phyloP scores from a whole-genome alignment of 768 basidiomycete genomes.

The Naganishia vaughanmartiniae region DNA sequence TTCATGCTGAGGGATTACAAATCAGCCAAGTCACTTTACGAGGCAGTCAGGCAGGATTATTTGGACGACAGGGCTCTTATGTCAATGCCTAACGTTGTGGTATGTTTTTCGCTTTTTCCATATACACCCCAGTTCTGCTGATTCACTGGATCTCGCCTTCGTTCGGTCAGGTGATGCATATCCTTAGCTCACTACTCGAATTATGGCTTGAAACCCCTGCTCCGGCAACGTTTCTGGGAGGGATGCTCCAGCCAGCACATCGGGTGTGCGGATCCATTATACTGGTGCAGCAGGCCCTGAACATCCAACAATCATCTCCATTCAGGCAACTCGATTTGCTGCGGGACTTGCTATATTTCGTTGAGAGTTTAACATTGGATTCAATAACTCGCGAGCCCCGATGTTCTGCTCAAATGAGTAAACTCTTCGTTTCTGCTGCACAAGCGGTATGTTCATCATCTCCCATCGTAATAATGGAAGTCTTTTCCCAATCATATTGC shows the following conservation, averaged over 20 bases:
- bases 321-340: background rate
- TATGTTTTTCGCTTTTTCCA: conserved; percentile 53
- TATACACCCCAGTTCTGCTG: background rate
- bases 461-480: too few relatives aligned
- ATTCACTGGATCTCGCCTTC: background rate
- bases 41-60: conserved; percentile 73
- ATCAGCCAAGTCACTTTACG: conserved; percentile 79
- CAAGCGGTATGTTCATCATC: background rate
- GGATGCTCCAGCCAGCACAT: background rate
- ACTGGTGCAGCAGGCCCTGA: background rate
- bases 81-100: conserved; percentile 65
- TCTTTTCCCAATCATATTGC: background rate
- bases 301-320: background rate
- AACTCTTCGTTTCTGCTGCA: conserved; percentile 39
- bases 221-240: background rate
- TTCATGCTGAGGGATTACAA: conserved; percentile 88
- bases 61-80: conserved; percentile 51
- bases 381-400: background rate
- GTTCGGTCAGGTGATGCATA: background rate
- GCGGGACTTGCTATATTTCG: background rate
- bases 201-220: background rate
- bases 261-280: background rate
- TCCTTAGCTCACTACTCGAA: background rate
- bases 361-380: background rate
- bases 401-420: conserved; percentile 33